Conservation (phyloP, 306 rosid genomes). For the Prunus fruticosa region DNA sequence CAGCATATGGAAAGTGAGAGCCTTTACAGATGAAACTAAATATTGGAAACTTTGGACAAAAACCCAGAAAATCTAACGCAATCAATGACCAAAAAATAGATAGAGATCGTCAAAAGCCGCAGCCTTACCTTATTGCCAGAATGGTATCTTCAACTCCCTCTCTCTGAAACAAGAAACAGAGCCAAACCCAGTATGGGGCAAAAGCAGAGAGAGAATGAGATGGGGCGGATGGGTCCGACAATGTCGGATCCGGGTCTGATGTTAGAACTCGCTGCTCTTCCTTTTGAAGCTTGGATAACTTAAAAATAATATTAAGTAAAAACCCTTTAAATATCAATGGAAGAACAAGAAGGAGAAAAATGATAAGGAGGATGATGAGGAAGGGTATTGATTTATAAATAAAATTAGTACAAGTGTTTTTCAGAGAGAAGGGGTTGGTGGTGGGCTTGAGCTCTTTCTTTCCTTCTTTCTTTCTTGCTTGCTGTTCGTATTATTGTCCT, state of each 20-base stretch:
- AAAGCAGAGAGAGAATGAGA: slow-evolving; percentile 12
- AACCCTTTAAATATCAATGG: neutral
- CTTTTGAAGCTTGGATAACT: neutral
- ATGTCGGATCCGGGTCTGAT: slow-evolving; percentile 39
- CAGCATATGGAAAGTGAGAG: neutral
- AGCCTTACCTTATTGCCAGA: slow-evolving; percentile 5
- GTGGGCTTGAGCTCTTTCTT: neutral
- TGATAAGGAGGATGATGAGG: neutral
- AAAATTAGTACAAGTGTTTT: neutral
- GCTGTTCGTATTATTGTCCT: neutral
- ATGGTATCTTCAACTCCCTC: slow-evolving; percentile 11
- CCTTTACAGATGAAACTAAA: neutral
- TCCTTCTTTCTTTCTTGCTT: no score
- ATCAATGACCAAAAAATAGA: neutral
- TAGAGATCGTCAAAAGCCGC: neutral
- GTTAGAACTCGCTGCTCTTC: slow-evolving; percentile 15
- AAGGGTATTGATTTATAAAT: neutral
- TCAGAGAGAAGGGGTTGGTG: neutral
- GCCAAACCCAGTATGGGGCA: slow-evolving; percentile 12
- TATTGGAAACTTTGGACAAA: neutral
- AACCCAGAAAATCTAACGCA: slow-evolving; percentile 13
- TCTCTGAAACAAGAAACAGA: slow-evolving; percentile 13
- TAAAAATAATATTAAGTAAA: neutral
- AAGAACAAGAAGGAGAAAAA: neutral
- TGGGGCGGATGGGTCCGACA: slow-evolving; percentile 26